Evolutionary conservation across 2,329 filamentous ascomycete genomes (phyloP), one percentile per base, ranked within the genome.

Genomic region (Diaporthe longicolla): DNA sequence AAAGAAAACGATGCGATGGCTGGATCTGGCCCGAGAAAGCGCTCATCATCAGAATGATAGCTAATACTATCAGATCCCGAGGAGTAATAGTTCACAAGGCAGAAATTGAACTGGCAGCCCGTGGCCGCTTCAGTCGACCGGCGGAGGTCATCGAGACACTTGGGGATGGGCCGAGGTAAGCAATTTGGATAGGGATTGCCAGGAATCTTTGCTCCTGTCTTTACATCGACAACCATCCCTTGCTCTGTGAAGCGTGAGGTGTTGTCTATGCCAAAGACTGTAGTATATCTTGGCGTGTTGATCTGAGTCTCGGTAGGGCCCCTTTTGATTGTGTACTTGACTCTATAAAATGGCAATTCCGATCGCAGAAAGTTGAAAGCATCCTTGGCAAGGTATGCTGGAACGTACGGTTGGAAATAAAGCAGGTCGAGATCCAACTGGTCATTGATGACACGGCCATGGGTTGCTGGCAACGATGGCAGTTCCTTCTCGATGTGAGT

Each of bases 11-110:
- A 94, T 0, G 93, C 93, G 71, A 96, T 95, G 11, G 90, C 89
- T 0, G 94, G 93, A 24, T 92, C 84, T 0, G 83, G 77, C 0
- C 93, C 94, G 0, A 96, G 87, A 77, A 96, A 97, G 8, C 89
- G 86, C 84, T 96, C 94, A 79, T 96, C 93, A 77, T 96, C 94
- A 65, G 91, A 93, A 82, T 96, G 93, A 79, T 93, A 96, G 15
- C 91, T 89, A 65, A 96, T 96, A 77, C 92, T 94, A 81, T 96
- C 93, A 8, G 90, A 85, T 0, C 94, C 93, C 4, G 89, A 89
- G n/a, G 92, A 92, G 79, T 96, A 96, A 83, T 96, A 96, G 79
- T 96, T 96, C 6, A 96, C 93, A 1, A 96, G 87, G 74, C 92
- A 93, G 80, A 95, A 94, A 80, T 96, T 96, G 83, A 93, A 96